phyloP scores from a whole-genome alignment of 2,329 filamentous ascomycete genomes.

The Cordyceps cateniannulata region DNA sequence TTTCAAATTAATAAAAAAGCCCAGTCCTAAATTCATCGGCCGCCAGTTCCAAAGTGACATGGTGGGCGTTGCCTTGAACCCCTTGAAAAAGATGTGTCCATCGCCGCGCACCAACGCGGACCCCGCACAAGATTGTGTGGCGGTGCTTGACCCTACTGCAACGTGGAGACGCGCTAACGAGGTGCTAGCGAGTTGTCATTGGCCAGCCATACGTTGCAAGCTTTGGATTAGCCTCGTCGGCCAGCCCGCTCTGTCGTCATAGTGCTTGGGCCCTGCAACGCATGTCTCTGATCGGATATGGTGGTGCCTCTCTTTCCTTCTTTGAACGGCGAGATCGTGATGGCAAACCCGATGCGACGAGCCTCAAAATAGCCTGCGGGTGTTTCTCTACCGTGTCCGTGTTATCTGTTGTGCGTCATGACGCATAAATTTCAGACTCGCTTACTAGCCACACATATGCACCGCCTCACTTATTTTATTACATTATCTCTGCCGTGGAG shows the following conservation, averaged over 20 bases:
- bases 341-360: background rate
- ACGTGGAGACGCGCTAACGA: conserved; percentile 1
- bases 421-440: background rate
- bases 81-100: background rate
- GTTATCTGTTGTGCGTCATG: background rate
- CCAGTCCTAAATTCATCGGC: background rate
- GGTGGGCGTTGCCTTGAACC: background rate
- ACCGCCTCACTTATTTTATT: no score
- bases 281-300: conserved; percentile 12
- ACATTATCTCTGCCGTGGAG: no score
- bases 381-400: background rate
- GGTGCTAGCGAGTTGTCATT: background rate
- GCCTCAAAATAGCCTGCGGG: background rate
- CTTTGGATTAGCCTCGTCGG: background rate
- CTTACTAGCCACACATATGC: background rate
- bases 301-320: background rate
- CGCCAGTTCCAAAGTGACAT: background rate
- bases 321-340: background rate
- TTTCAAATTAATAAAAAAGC: background rate
- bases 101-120: background rate
- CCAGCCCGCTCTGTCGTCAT: conserved; percentile 12
- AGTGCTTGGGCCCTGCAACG: conserved; percentile 8
- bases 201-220: background rate
- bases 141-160: background rate
- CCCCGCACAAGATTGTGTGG: conserved; percentile 6